phyloP scores from a whole-genome alignment of 2,329 filamentous ascomycete genomes.

The Colletotrichum neosansevieriae region DNA sequence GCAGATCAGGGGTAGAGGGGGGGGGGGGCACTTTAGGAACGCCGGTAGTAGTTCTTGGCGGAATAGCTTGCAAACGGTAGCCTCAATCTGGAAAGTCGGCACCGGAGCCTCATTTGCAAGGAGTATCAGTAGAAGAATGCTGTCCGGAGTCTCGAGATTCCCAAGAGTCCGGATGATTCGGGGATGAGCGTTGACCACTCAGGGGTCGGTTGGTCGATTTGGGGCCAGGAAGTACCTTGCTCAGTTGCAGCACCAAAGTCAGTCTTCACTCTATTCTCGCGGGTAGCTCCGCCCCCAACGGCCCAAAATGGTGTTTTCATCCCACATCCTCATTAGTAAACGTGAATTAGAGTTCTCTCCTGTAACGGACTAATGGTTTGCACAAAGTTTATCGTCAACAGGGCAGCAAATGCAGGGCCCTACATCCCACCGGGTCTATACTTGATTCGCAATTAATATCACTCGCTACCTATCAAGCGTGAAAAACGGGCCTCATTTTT shows the following conservation, averaged over 20 bases:
- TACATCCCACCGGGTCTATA: neutral
- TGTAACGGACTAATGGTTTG: slow-evolving; percentile 24
- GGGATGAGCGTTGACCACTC: neutral
- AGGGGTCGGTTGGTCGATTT: neutral
- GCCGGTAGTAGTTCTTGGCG: neutral
- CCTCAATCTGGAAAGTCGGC: neutral
- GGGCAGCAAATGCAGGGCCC: slow-evolving; percentile 1
- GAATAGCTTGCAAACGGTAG: neutral
- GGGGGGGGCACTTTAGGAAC: neutral
- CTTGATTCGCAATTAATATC: neutral
- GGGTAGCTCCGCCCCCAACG: slow-evolving; percentile 7
- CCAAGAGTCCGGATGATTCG: neutral
- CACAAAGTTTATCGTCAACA: slow-evolving; percentile 9
- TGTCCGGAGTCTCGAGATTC: neutral
- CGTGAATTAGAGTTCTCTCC: slow-evolving; percentile 27
- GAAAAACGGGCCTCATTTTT: no score
- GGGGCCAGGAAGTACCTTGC: slow-evolving; percentile 8
- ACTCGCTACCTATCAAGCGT: neutral
- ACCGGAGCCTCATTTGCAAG: neutral
- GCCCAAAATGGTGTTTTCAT: neutral
- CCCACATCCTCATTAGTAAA: neutral
- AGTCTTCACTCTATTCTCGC: no score
- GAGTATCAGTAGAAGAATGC: neutral
- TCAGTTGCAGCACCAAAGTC: no score
- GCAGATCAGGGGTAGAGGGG: slow-evolving; percentile 13